These are phyloP conservation scores for Scleromitrula shiraiana DNA, from an alignment of 2,329 filamentous ascomycete genomes.

Conservation along the genomic window DNA sequence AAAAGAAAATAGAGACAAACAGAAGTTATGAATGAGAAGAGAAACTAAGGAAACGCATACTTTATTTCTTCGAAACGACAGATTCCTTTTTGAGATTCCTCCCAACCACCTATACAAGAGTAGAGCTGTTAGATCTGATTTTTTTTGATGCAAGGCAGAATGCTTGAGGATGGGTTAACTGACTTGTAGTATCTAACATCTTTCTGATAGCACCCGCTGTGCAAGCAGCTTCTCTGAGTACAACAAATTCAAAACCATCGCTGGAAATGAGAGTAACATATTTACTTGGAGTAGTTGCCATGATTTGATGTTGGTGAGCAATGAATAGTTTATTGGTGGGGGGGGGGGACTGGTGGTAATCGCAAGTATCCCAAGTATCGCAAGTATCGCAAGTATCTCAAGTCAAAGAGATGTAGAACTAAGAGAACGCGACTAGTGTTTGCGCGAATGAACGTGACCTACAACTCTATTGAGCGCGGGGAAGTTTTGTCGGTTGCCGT, in stretches of 20 bases:
- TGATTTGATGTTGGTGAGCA: constrained; percentile 1
- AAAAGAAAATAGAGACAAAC: background rate
- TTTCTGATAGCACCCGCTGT: constrained; percentile 65
- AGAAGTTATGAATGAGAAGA: background rate
- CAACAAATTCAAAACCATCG: constrained; percentile 70
- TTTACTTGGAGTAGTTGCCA: constrained; percentile 38
- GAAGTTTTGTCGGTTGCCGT: no score
- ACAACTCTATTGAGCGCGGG: no score
- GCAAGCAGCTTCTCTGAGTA: constrained; percentile 62
- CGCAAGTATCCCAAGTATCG: no score
- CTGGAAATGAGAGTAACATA: constrained; percentile 71
- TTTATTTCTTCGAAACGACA: constrained; percentile 67
- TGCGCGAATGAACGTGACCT: no score
- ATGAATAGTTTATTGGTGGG: no score
- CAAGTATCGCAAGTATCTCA: no score
- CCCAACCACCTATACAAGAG: constrained; percentile 46
- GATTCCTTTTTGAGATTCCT: constrained; percentile 55
- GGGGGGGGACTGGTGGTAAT: no score
- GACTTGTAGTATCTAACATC: constrained; percentile 65
- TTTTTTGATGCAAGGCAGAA: background rate
- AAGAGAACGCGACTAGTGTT: no score
- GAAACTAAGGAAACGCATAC: constrained; percentile 39
- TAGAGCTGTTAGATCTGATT: background rate
- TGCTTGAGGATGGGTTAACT: constrained; percentile 5
- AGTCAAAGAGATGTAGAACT: no score